Percentiles rank a stretch among this genome's conserved stretches.
These are phyloP conservation scores for Leccinum obscurum DNA, from an alignment of 768 basidiomycete species.

Conservation along the genomic window DNA sequence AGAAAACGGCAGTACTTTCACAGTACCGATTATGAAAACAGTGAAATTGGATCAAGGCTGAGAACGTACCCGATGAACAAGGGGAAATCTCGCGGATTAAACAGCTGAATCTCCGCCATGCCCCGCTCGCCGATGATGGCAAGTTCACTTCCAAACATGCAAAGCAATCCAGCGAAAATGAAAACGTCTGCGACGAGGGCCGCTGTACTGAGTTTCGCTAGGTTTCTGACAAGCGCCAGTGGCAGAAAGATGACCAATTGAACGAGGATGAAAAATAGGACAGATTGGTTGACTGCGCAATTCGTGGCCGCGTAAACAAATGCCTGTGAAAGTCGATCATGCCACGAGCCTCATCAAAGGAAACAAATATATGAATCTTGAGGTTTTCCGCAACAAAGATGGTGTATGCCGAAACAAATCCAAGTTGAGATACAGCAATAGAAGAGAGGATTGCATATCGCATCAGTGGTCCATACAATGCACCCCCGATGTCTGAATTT, in stretches of 20 bases:
- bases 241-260: slow-evolving; percentile 90
- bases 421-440: slow-evolving; percentile 86
- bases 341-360: neutral
- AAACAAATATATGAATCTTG: slow-evolving; percentile 38
- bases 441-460: slow-evolving; percentile 84
- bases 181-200: slow-evolving; percentile 94
- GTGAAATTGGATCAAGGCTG: neutral
- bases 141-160: slow-evolving; percentile 88
- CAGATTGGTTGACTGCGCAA: slow-evolving; percentile 64
- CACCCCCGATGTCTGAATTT: slow-evolving; percentile 82
- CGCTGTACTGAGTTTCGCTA: slow-evolving; percentile 92
- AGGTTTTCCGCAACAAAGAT: slow-evolving; percentile 96
- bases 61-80: slow-evolving; percentile 83
- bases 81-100: slow-evolving; percentile 89
- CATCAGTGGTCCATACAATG: slow-evolving; percentile 92
- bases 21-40: slow-evolving; percentile 6
- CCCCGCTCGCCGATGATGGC: slow-evolving; percentile 65
- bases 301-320: slow-evolving; percentile 81
- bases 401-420: slow-evolving; percentile 88
- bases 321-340: slow-evolving; percentile 47
- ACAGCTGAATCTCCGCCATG: slow-evolving; percentile 76
- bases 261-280: slow-evolving; percentile 78
- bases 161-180: slow-evolving; percentile 84
- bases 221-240: slow-evolving; percentile 83
- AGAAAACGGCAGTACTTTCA: slow-evolving; percentile 92